A percentile compares a stretch with the other conserved stretches of the same genome.
phyloP scores from a whole-genome alignment of 2,329 filamentous ascomycete genomes.

The Stagonosporopsis rhizophila region DNA sequence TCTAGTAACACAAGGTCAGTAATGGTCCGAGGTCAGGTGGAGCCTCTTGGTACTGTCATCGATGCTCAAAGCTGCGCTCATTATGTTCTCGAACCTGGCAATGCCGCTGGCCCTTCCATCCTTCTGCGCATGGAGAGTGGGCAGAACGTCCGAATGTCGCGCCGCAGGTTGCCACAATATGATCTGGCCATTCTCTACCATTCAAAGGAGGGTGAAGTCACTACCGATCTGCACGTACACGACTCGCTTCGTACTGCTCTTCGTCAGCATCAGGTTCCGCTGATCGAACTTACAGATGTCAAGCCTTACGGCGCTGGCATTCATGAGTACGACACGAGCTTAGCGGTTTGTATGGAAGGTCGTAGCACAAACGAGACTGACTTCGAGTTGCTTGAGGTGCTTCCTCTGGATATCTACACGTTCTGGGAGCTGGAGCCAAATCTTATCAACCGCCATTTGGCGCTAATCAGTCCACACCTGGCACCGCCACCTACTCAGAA shows the following conservation, averaged over 20 bases:
- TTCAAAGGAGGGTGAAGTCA: constrained; percentile 15
- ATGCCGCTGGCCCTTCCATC: constrained; percentile 17
- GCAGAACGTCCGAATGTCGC: constrained; percentile 31
- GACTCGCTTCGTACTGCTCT: constrained; percentile 35
- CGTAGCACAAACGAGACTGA: constrained; percentile 27
- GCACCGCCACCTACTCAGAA: constrained; percentile 8
- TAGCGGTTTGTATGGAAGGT: constrained; percentile 44
- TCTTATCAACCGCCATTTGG: constrained; percentile 50
- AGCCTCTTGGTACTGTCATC: constrained; percentile 40
- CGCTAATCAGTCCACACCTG: constrained; percentile 39
- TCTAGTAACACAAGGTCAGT: constrained; percentile 44
- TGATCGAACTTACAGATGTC: constrained; percentile 40
- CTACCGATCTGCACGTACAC: constrained; percentile 25
- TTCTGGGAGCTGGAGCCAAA: constrained; percentile 44
- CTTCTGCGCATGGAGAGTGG: constrained; percentile 28
- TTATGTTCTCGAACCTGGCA: constrained; percentile 19
- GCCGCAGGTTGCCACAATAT: constrained; percentile 20
- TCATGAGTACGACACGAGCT: constrained; percentile 28
- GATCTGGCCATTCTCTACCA: constrained; percentile 47
- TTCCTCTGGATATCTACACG: constrained; percentile 44
- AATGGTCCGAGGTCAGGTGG: constrained; percentile 45
- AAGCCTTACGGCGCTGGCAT: constrained; percentile 36
- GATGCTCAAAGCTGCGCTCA: constrained; percentile 38
- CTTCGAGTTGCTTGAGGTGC: constrained; percentile 38
- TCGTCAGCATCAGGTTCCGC: constrained; percentile 33